Percentiles rank a stretch among this genome's conserved stretches.
These are phyloP conservation scores for Angomonas ambiguus DNA, from an alignment of 208 protist genomes.

Conservation along the genomic window DNA sequence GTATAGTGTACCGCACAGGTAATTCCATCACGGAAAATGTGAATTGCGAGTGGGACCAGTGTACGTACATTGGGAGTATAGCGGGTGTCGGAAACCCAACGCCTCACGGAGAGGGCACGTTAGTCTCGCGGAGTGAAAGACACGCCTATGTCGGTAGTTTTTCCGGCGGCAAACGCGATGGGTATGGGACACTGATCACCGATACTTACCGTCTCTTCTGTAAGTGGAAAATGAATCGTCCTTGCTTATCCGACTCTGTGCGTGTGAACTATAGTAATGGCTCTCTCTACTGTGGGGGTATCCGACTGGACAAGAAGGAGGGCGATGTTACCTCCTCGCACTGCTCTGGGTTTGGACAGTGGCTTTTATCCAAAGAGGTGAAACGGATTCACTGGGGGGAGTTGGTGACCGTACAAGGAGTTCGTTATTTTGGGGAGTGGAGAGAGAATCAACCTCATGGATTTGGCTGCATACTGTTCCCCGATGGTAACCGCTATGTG, in stretches of 20 bases:
- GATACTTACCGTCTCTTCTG: conserved; percentile 56
- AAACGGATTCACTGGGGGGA: conserved; percentile 65
- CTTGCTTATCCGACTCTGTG: conserved; percentile 35
- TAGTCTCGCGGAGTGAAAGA: conserved; percentile 32
- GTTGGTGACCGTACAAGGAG: conserved; percentile 39
- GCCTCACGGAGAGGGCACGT: conserved; percentile 63
- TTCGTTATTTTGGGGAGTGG: conserved; percentile 84
- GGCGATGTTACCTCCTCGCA: neutral
- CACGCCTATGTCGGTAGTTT: conserved; percentile 70
- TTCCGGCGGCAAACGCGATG: conserved; percentile 58
- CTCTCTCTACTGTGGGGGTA: conserved; percentile 53
- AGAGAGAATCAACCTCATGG: conserved; percentile 47
- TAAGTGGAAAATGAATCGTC: conserved; percentile 69
- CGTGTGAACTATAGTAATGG: conserved; percentile 64
- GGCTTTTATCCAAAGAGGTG: conserved; percentile 32
- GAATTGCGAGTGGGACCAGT: neutral
- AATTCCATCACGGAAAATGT: neutral
- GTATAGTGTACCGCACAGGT: neutral
- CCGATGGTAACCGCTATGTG: conserved; percentile 59
- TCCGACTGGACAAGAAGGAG: conserved; percentile 14
- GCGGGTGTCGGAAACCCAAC: conserved; percentile 26
- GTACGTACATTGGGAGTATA: neutral
- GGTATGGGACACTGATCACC: conserved; percentile 55
- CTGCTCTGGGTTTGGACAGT: conserved; percentile 34
- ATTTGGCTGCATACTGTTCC: conserved; percentile 68